A percentile compares a stretch with the other conserved stretches of the same genome.
Evolutionary conservation across 2,329 filamentous ascomycete species (phyloP).

Genomic region (Penicillium glabrum): DNA sequence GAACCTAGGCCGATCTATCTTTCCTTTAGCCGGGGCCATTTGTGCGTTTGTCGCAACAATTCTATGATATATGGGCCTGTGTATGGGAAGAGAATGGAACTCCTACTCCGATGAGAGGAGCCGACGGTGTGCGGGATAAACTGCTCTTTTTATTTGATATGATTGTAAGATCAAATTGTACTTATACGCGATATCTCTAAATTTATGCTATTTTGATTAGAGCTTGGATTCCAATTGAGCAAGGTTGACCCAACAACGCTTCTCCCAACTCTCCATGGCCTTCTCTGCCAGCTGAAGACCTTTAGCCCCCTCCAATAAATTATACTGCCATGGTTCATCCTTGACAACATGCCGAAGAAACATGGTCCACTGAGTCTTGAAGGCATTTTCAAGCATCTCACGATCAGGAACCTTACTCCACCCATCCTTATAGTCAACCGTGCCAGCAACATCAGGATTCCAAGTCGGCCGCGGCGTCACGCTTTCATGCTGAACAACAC

Average conservation of each 20-base stretch:
- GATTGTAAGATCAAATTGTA: neutral
- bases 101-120: no score
- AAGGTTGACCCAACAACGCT: neutral
- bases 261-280: neutral
- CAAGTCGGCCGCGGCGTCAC: neutral
- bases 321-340: neutral
- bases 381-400: neutral
- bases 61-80: neutral
- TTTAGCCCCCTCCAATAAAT: neutral
- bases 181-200: neutral
- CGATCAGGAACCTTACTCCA: neutral
- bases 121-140: no score
- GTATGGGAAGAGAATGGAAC: neutral
- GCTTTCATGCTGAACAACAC: neutral
- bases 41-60: slow-evolving; percentile 16
- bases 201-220: neutral
- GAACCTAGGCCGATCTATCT: slow-evolving; percentile 20
- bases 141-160: no score
- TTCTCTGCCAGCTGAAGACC: neutral
- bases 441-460: neutral
- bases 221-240: neutral
- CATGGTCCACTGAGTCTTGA: neutral
- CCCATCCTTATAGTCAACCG: neutral
- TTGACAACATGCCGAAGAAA: neutral
- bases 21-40: slow-evolving; percentile 21